Evolutionary conservation across 2,329 filamentous ascomycete species (phyloP).

Genomic region (Rugonectria rugulosa): DNA sequence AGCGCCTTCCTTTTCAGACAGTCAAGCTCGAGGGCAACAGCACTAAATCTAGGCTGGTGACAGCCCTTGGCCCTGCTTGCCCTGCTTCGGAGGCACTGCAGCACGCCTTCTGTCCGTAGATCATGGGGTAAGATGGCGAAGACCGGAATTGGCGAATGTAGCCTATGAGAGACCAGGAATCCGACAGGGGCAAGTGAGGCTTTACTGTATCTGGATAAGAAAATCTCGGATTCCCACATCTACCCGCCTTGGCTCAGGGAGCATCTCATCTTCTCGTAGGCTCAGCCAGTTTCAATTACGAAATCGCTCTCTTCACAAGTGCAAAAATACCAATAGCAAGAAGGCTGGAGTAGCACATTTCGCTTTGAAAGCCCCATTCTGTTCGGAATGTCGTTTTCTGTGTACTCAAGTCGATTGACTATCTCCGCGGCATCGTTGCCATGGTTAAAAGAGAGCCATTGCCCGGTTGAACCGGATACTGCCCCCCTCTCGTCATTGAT

Average conservation of each 20-base stretch:
- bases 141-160: too few species aligned
- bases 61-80: too few species aligned
- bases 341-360: background rate
- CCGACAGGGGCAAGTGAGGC: background rate
- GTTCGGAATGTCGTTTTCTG: constrained; percentile 1
- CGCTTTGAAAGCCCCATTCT: background rate
- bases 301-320: constrained; percentile 26
- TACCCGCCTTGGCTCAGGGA: constrained; percentile 21
- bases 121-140: background rate
- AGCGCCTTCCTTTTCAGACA: background rate
- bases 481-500: too few species aligned
- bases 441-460: background rate
- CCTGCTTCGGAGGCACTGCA: background rate
- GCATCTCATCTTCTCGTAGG: constrained; percentile 9
- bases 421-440: constrained; percentile 22
- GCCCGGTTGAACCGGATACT: too few species aligned
- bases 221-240: constrained; percentile 19
- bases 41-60: background rate
- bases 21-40: background rate
- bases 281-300: constrained; percentile 36
- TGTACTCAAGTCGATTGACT: background rate
- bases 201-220: background rate
- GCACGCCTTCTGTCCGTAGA: background rate
- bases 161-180: background rate
- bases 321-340: constrained; percentile 31